Evolutionary conservation across 768 basidiomycete genomes (phyloP).

Genomic region (Mycena alexandri): DNA sequence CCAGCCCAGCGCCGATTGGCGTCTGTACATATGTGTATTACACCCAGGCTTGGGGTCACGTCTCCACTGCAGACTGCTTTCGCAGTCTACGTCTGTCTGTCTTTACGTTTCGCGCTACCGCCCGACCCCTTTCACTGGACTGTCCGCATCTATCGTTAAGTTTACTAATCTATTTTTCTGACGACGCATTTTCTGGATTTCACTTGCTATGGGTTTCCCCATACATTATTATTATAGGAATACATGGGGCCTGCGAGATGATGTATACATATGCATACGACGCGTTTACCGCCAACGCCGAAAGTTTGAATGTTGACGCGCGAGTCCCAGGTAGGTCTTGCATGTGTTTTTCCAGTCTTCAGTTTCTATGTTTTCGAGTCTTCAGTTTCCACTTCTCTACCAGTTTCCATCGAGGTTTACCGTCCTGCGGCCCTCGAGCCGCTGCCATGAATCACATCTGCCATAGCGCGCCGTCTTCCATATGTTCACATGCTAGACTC

Average conservation of each 20-base stretch:
- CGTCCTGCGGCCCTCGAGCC: too few relatives aligned
- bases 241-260: slow-evolving; percentile 18
- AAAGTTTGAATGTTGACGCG: too few relatives aligned
- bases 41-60: background rate
- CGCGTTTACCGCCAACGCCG: background rate
- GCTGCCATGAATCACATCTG: too few relatives aligned
- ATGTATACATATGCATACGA: slow-evolving; percentile 33
- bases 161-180: slow-evolving; percentile 28
- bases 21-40: background rate
- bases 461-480: too few relatives aligned
- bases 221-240: slow-evolving; percentile 27
- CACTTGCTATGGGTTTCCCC: slow-evolving; percentile 21
- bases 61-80: slow-evolving; percentile 5
- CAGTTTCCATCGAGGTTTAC: too few relatives aligned
- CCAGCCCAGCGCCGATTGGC: background rate
- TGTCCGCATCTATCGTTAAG: slow-evolving; percentile 30
- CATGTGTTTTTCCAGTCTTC: too few relatives aligned
- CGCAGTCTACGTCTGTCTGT: slow-evolving; percentile 22
- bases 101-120: slow-evolving; percentile 20
- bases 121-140: slow-evolving; percentile 10
- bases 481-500: too few relatives aligned
- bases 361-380: too few relatives aligned
- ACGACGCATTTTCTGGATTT: slow-evolving; percentile 26
- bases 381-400: too few relatives aligned
- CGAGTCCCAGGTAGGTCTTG: too few relatives aligned